Evolutionary conservation across 73 alveolate genomes (phyloP).

Genomic region (Tetrahymena borealis): DNA sequence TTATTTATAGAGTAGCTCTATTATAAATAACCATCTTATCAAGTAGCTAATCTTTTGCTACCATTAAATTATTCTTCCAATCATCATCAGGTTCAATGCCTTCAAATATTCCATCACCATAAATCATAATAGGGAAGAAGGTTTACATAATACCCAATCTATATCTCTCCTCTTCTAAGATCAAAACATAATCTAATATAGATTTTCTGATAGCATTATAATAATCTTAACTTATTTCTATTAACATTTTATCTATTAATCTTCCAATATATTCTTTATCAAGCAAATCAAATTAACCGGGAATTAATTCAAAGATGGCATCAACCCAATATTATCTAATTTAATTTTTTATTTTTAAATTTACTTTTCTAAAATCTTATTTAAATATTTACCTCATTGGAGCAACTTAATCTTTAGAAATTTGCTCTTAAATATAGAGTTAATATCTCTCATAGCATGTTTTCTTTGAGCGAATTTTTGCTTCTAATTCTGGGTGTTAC

Average conservation of each 20-base stretch:
- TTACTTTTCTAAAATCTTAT: background rate
- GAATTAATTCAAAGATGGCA: slow-evolving; percentile 79
- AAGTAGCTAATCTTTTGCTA: slow-evolving; percentile 86
- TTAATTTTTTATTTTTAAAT: background rate
- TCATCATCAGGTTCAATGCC: slow-evolving; percentile 84
- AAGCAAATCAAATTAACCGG: slow-evolving; percentile 73
- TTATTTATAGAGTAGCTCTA: slow-evolving; percentile 71
- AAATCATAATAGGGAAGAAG: slow-evolving; percentile 68
- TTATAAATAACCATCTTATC: slow-evolving; percentile 78
- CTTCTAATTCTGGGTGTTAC: slow-evolving; percentile 21
- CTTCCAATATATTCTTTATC: slow-evolving; percentile 62
- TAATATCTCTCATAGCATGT: slow-evolving; percentile 68
- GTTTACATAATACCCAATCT: slow-evolving; percentile 74
- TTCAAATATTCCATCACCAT: slow-evolving; percentile 74
- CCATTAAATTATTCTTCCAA: slow-evolving; percentile 88
- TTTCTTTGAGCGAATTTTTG: slow-evolving; percentile 59
- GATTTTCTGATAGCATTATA: slow-evolving; percentile 65
- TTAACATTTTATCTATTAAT: slow-evolving; percentile 73
- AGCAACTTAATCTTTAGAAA: slow-evolving; percentile 81
- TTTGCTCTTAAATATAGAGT: slow-evolving; percentile 75
- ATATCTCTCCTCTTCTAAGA: slow-evolving; percentile 69
- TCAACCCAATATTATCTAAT: slow-evolving; percentile 69
- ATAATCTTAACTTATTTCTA: slow-evolving; percentile 78
- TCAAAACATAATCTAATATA: slow-evolving; percentile 77
- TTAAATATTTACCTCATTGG: slow-evolving; percentile 56